phyloP scores from a whole-genome alignment of 1,139 yeast species.

The Insectozyma bohioensis region DNA sequence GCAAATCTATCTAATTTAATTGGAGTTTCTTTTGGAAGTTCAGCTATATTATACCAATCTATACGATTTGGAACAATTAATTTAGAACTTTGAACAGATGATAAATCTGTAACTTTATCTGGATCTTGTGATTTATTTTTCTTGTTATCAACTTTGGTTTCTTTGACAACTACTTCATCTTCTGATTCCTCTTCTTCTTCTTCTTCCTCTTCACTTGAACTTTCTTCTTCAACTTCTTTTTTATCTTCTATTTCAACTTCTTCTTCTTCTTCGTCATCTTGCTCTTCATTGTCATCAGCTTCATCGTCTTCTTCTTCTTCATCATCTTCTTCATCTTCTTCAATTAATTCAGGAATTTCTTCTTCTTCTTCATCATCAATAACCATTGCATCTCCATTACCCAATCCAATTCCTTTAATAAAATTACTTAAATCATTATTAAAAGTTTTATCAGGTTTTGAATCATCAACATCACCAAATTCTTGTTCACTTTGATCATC shows the following conservation, averaged over 20 bases:
- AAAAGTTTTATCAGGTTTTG: conserved; percentile 46
- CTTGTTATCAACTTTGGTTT: conserved; percentile 18
- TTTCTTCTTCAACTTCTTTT: conserved; percentile 21
- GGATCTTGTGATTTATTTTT: conserved; percentile 19
- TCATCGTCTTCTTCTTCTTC: conserved; percentile 26
- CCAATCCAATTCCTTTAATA: conserved; percentile 70
- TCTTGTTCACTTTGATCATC: conserved; percentile 69
- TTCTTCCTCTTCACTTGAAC: conserved; percentile 16
- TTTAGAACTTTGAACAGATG: conserved; percentile 57
- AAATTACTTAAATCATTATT: conserved; percentile 60
- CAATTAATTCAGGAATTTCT: conserved; percentile 27
- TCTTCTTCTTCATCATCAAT: conserved; percentile 30
- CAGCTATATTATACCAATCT: conserved; percentile 67
- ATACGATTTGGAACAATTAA: conserved; percentile 61
- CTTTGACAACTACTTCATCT: conserved; percentile 19
- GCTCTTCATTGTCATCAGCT: conserved; percentile 27
- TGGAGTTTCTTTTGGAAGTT: conserved; percentile 38
- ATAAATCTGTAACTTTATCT: conserved; percentile 50
- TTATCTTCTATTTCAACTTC: conserved; percentile 17
- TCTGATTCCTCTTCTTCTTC: conserved; percentile 15
- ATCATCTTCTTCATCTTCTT: conserved; percentile 27
- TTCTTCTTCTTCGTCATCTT: conserved; percentile 20
- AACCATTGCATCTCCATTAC: conserved; percentile 35
- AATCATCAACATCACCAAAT: conserved; percentile 41
- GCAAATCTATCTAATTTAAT: conserved; percentile 47